Conservation (phyloP, 2,329 filamentous ascomycete species). For the Meredithiella fracta region DNA sequence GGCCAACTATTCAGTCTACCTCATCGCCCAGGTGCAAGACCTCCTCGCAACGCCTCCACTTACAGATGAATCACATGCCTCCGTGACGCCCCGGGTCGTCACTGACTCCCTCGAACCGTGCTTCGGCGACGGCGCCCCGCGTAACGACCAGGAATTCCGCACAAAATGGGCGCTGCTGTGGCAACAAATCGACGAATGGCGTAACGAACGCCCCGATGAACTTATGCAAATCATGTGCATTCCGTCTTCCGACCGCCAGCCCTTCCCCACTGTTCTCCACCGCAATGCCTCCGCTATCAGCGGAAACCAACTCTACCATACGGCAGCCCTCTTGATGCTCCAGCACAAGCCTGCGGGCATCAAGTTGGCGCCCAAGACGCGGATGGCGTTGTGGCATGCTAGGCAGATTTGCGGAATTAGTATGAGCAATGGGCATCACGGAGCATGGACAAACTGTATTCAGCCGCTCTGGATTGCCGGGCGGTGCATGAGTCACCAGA, state of each 20-base stretch:
- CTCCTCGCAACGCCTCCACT: slow-evolving; percentile 20
- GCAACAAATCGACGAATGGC: slow-evolving; percentile 26
- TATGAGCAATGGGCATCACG: slow-evolving; percentile 33
- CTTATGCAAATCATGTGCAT: slow-evolving; percentile 23
- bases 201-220: slow-evolving; percentile 22
- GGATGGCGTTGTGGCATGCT: slow-evolving; percentile 33
- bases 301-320: slow-evolving; percentile 38
- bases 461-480: slow-evolving; percentile 39
- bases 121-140: slow-evolving; percentile 11
- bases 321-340: slow-evolving; percentile 34
- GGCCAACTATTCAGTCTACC: slow-evolving; percentile 34
- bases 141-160: slow-evolving; percentile 18
- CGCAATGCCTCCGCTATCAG: slow-evolving; percentile 35
- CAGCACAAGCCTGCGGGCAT: slow-evolving; percentile 27
- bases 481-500: slow-evolving; percentile 31
- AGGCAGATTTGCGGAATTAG: slow-evolving; percentile 37
- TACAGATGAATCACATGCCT: not conserved
- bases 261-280: slow-evolving; percentile 34
- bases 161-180: slow-evolving; percentile 25
- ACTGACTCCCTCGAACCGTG: slow-evolving; percentile 9
- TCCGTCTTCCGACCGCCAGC: slow-evolving; percentile 26
- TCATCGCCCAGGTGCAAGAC: slow-evolving; percentile 28
- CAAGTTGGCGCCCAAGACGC: slow-evolving; percentile 25
- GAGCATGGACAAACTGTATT: slow-evolving; percentile 37
- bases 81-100: not conserved